Evolutionary conservation across 352 stramenopile genomes (phyloP), one percentile per base, ranked within the genome.

Genomic region (Phytophthora cryptogea): DNA sequence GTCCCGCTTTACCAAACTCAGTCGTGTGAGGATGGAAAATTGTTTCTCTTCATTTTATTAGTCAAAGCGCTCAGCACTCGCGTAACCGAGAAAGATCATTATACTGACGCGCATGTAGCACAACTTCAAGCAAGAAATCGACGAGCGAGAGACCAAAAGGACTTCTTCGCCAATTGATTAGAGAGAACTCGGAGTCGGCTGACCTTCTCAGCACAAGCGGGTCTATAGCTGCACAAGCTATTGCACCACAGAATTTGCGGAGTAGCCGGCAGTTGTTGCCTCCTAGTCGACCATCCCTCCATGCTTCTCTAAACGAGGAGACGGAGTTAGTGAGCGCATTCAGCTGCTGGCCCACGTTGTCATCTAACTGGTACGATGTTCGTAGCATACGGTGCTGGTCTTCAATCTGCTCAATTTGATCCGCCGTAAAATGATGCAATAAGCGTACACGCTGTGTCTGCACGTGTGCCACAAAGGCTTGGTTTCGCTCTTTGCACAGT

Each of bases 361-460:
- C 66, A 4, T 74, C 66, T 36, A 72, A 43, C 28, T 67, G 66
- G 33, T 70, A 74, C 7, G 50, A 28, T 33, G 60, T 70, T 39
- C 60, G 50, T 11, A 74, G 42, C 20, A 42, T 46, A 23, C 60
- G 55, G 43, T 74, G 66, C 56, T 74, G 54, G 42, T 69, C 56
- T 48, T 70, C 54, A 54, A 73, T 67, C 30, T 63, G 52, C 23
- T 73, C 60, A 9, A 73, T 63, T 45, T 70, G 44, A 40, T 74
- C 60, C 11, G 48, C 36, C 8, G 66, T 58, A 56, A 63, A 74
- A 8, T 56, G 33, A 8, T 63, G 35, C 52, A 44, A 27, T 5
- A 74, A 14, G 32, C 66, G 66, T 30, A 64, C 66, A 16, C 60
- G 60, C 40, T 74, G 66, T 17, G 42, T 26, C 30, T 74, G 60